These are phyloP conservation scores for Carex pumila DNA, from an alignment of 176 grass and related monocot genomes.

Conservation along the genomic window DNA sequence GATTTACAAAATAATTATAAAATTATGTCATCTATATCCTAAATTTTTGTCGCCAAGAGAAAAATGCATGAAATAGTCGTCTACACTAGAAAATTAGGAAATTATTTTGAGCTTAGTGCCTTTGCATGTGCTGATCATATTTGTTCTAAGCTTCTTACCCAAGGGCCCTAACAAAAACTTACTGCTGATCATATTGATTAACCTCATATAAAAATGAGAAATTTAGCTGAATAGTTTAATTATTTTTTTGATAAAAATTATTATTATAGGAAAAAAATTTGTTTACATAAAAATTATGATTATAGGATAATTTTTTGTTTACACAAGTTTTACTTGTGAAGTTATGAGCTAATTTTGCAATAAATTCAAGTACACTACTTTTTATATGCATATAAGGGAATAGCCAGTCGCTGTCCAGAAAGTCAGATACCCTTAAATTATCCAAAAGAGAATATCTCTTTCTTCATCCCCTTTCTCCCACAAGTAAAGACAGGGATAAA, in stretches of 20 bases:
- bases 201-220: neutral
- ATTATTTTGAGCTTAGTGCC: no score
- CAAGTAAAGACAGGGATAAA: neutral
- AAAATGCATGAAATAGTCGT: no score
- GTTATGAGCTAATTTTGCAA: neutral
- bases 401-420: neutral
- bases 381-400: neutral
- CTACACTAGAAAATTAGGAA: no score
- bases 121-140: neutral
- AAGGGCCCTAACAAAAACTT: neutral
- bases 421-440: neutral
- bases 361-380: neutral
- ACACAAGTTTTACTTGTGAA: neutral
- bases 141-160: neutral
- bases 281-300: neutral
- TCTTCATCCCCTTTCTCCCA: slow-evolving; percentile 1
- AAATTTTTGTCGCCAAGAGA: no score
- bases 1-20: no score
- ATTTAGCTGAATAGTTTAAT: neutral
- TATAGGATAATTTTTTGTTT: neutral
- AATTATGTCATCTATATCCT: no score
- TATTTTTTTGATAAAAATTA: neutral
- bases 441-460: slow-evolving; percentile 14
- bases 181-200: neutral
- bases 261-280: neutral